Evolutionary conservation across 2,329 filamentous ascomycete species (phyloP).

Genomic region (Dactylonectria macrodidyma): DNA sequence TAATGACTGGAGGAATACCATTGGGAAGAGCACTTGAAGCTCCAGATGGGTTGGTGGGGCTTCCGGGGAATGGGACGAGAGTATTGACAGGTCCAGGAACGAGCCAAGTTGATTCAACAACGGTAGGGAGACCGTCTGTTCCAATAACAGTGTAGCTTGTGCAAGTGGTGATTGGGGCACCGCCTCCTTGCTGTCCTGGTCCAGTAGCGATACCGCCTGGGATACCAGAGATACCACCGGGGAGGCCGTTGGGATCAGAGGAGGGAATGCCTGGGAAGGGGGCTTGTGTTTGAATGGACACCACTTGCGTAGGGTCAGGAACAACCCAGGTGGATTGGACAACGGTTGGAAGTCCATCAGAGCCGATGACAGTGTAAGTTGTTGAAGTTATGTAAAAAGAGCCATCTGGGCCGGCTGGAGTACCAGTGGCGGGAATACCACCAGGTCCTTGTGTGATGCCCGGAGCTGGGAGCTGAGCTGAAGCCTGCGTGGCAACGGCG

Average conservation of each 20-base stretch:
- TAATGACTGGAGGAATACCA: slow-evolving; percentile 29
- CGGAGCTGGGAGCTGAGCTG: slow-evolving; percentile 33
- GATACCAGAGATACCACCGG: neutral
- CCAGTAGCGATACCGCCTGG: neutral
- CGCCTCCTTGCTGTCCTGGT: neutral
- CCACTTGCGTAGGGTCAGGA: slow-evolving; percentile 21
- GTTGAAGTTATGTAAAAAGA: slow-evolving; percentile 43
- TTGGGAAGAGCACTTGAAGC: slow-evolving; percentile 37
- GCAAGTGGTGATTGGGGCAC: slow-evolving; percentile 28
- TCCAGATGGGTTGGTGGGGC: slow-evolving; percentile 26
- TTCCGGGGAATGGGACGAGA: slow-evolving; percentile 32
- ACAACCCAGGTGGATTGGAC: slow-evolving; percentile 46
- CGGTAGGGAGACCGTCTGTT: slow-evolving; percentile 41
- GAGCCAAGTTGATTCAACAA: slow-evolving; percentile 52
- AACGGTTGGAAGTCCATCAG: slow-evolving; percentile 49
- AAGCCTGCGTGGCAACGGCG: slow-evolving; percentile 31
- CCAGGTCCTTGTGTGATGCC: slow-evolving; percentile 33
- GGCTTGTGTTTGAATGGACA: neutral
- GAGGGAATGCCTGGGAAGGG: neutral
- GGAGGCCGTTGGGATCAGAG: neutral
- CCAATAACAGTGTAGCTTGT: slow-evolving; percentile 43
- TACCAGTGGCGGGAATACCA: slow-evolving; percentile 34
- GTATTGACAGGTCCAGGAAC: slow-evolving; percentile 45
- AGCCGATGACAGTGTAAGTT: slow-evolving; percentile 49
- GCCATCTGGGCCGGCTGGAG: slow-evolving; percentile 33